phyloP scores from a whole-genome alignment of 345 rosid species.

The Syzygium aqueum region DNA sequence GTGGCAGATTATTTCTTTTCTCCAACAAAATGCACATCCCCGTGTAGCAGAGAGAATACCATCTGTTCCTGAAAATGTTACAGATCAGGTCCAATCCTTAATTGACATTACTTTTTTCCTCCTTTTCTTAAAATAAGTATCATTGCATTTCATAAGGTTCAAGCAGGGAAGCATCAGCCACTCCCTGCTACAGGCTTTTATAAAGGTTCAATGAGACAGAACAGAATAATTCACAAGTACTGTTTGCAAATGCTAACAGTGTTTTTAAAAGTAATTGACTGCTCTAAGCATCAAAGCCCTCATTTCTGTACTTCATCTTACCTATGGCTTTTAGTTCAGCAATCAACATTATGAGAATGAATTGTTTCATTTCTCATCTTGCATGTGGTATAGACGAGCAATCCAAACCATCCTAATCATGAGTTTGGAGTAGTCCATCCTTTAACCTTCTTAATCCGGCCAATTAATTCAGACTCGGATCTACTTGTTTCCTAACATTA shows the following conservation, averaged over 20 bases:
- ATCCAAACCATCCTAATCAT: background rate
- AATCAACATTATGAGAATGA: background rate
- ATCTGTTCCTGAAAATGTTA: constrained; percentile 86
- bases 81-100: constrained; percentile 62
- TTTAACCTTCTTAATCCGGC: background rate
- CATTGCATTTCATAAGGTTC: background rate
- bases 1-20: constrained; percentile 11
- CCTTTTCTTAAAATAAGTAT: background rate
- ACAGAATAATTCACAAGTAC: background rate
- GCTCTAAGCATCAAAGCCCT: background rate
- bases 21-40: constrained; percentile 92
- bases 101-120: background rate
- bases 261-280: background rate
- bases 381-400: background rate
- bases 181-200: background rate
- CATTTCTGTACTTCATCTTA: background rate
- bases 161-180: background rate
- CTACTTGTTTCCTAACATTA: background rate
- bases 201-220: background rate
- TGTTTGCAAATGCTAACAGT: background rate
- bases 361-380: background rate
- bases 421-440: background rate
- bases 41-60: constrained; percentile 75
- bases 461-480: background rate
- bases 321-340: background rate